Percentiles rank a stretch among this genome's conserved stretches.
phyloP scores from a whole-genome alignment of 2,329 filamentous ascomycete species.

The Pleurostoma richardsiae region DNA sequence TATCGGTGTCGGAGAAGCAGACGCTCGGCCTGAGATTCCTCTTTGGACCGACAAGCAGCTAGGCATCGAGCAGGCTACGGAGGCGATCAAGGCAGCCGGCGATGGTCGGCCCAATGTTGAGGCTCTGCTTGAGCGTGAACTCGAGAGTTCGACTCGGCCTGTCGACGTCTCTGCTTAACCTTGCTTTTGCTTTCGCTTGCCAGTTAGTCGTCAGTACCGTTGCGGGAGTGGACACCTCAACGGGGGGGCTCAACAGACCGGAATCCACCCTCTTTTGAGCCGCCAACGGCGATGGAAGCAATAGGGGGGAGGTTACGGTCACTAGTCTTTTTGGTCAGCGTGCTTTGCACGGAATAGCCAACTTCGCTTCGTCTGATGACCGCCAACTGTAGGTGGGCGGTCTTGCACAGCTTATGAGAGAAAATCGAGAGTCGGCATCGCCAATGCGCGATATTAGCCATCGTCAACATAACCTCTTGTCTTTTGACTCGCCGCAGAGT shows the following conservation, averaged over 20 bases:
- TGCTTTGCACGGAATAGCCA: no score
- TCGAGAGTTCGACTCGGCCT: conserved; percentile 21
- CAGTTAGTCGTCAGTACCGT: no score
- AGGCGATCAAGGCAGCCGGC: conserved; percentile 51
- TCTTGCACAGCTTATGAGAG: no score
- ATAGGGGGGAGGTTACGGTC: not conserved
- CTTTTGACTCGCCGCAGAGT: no score
- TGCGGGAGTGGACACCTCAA: not conserved
- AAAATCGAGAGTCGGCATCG: no score
- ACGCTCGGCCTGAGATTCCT: conserved; percentile 56
- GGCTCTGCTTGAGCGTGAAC: conserved; percentile 53
- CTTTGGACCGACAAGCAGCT: conserved; percentile 92
- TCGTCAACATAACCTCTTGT: no score
- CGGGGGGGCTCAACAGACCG: conserved; percentile 19
- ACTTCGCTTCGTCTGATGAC: no score
- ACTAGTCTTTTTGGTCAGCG: no score
- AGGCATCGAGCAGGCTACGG: conserved; percentile 62
- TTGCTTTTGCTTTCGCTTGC: not conserved
- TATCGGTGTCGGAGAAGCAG: conserved; percentile 81
- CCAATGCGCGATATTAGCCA: no score
- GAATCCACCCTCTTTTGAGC: conserved; percentile 24
- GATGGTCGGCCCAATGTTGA: conserved; percentile 39
- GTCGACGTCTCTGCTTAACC: conserved; percentile 17
- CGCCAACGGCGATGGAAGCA: conserved; percentile 9
- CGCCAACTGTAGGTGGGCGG: no score